Percentiles rank a stretch among this genome's conserved stretches.
Conservation (phyloP, 106 monocot genomes). For the Dendrobium chrysotoxum region DNA sequence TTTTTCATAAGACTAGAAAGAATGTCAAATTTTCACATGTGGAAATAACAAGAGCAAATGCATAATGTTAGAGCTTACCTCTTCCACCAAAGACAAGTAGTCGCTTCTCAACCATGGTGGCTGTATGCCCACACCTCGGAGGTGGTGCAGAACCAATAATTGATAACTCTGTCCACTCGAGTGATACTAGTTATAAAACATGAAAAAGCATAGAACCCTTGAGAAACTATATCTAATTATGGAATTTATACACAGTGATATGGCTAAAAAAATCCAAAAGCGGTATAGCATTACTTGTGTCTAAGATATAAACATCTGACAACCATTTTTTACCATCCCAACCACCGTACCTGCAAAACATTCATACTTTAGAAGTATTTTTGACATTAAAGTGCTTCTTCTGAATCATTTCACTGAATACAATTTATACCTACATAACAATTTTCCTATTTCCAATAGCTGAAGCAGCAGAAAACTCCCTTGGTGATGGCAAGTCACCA, state of each 20-base stretch:
- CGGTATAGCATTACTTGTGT: slow-evolving; percentile 58
- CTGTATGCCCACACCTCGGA: slow-evolving; percentile 90
- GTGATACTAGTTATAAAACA: slow-evolving; percentile 49
- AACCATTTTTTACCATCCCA: slow-evolving; percentile 99
- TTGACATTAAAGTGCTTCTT: background rate
- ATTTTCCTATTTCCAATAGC: slow-evolving; percentile 92
- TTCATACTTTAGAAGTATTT: background rate
- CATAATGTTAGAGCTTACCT: slow-evolving; percentile 31
- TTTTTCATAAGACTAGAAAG: background rate
- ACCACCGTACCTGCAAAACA: slow-evolving; percentile 79
- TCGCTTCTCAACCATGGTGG: slow-evolving; percentile 96
- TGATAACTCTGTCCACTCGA: slow-evolving; percentile 89
- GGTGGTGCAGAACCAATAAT: slow-evolving; percentile 76
- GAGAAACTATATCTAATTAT: background rate
- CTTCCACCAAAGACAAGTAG: slow-evolving; percentile 92
- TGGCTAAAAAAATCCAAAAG: slow-evolving; percentile 1
- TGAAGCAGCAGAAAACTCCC: slow-evolving; percentile 93
- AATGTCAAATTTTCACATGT: background rate
- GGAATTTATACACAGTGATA: background rate
- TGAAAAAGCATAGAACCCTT: background rate
- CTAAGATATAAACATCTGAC: slow-evolving; percentile 92
- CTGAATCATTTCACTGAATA: background rate
- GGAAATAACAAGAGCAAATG: background rate
- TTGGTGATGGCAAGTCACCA: slow-evolving; percentile 92
- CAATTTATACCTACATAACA: slow-evolving; percentile 62